Percentiles rank a stretch among this genome's conserved stretches.
Evolutionary conservation across 2,329 filamentous ascomycete species (phyloP).

Genomic region (Exophiala spinifera): DNA sequence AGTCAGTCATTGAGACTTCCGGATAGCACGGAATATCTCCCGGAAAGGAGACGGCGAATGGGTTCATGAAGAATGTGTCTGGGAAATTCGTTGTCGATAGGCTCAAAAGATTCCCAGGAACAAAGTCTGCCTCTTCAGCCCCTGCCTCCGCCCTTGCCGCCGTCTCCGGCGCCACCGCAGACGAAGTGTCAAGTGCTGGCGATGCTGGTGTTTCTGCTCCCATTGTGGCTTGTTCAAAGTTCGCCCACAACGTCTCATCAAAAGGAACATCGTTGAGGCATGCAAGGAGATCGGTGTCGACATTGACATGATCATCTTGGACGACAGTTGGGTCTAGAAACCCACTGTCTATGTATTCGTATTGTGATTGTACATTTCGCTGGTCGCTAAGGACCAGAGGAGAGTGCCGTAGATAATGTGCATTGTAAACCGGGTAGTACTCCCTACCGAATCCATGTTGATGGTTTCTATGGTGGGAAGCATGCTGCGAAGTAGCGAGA

Average conservation of each 20-base stretch:
- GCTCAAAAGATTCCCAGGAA: too few relatives aligned
- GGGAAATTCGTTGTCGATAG: conserved; percentile 11
- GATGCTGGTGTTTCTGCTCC: background rate
- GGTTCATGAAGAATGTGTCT: conserved; percentile 25
- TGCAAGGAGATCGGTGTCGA: background rate
- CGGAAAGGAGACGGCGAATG: conserved; percentile 27
- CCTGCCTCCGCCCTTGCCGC: too few relatives aligned
- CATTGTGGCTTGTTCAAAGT: conserved; percentile 3
- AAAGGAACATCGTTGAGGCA: conserved; percentile 1
- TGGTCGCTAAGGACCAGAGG: conserved; percentile 24
- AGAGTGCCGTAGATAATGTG: conserved; percentile 14
- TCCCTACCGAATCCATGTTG: conserved; percentile 18
- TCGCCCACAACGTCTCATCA: conserved; percentile 1
- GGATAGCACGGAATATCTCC: conserved; percentile 23
- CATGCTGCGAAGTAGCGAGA: conserved; percentile 3
- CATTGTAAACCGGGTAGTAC: conserved; percentile 12
- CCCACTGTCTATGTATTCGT: conserved; percentile 11
- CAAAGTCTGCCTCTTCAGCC: too few relatives aligned
- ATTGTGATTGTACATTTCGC: conserved; percentile 23
- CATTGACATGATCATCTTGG: background rate
- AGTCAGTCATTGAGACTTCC: background rate
- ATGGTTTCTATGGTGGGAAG: conserved; percentile 23
- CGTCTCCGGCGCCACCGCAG: too few relatives aligned
- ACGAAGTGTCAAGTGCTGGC: too few relatives aligned
- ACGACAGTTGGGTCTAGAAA: conserved; percentile 3